Percentiles rank a stretch among this genome's conserved stretches.
These are phyloP conservation scores for Eragrostis curvula DNA, from an alignment of 176 grass and related monocot species.

Conservation along the genomic window DNA sequence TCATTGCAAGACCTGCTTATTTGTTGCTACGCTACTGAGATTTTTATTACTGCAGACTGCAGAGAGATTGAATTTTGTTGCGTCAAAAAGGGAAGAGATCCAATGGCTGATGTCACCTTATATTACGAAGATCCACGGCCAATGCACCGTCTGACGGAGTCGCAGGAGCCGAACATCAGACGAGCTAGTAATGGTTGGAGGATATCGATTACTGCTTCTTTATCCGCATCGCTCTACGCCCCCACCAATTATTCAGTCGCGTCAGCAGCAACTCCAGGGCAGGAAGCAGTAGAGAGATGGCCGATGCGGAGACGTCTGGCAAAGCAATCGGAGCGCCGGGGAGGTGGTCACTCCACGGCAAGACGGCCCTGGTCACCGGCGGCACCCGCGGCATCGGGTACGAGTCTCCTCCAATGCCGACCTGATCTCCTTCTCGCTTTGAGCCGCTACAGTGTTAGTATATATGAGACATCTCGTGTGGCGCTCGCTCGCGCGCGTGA, in stretches of 20 bases:
- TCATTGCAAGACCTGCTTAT: too few relatives aligned
- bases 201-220: neutral
- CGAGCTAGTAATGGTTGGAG: neutral
- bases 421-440: neutral
- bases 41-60: too few relatives aligned
- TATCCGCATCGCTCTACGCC: neutral
- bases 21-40: too few relatives aligned
- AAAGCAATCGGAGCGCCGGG: conserved; percentile 8
- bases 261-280: too few relatives aligned
- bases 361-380: conserved; percentile 75
- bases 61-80: too few relatives aligned
- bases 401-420: neutral
- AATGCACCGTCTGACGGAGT: neutral
- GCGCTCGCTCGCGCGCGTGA: neutral
- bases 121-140: neutral
- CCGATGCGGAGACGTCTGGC: neutral
- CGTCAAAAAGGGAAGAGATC: neutral
- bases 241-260: neutral
- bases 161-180: neutral
- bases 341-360: conserved; percentile 71
- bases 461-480: neutral
- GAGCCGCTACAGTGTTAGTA: neutral
- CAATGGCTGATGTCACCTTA: neutral
- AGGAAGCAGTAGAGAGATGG: conserved; percentile 5
- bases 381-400: conserved; percentile 88